Evolutionary conservation across 768 basidiomycete species (phyloP).

Genomic region (Tulasnella sp.): DNA sequence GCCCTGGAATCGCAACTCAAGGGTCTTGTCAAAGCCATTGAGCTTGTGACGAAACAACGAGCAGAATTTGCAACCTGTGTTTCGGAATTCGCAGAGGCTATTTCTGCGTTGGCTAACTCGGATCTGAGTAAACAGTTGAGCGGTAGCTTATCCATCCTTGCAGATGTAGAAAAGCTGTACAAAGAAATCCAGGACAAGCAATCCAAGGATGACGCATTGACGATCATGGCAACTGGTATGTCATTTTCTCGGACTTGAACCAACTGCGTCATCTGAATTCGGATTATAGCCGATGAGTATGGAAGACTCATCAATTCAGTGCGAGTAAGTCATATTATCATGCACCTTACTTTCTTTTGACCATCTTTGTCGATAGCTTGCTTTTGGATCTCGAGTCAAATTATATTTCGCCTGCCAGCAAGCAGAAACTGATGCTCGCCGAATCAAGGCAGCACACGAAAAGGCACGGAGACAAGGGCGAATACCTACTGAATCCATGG

Average conservation of each 20-base stretch:
- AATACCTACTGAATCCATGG: constrained; percentile 53
- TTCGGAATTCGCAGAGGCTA: constrained; percentile 64
- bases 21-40: constrained; percentile 74
- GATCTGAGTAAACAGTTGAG: constrained; percentile 67
- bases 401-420: constrained; percentile 70
- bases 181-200: constrained; percentile 64
- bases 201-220: constrained; percentile 68
- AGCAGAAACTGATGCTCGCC: constrained; percentile 59
- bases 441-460: constrained; percentile 66
- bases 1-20: constrained; percentile 81
- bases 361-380: constrained; percentile 39
- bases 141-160: constrained; percentile 52
- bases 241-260: too few relatives aligned
- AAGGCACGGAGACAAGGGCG: constrained; percentile 67
- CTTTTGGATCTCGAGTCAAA: constrained; percentile 78
- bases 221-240: constrained; percentile 62
- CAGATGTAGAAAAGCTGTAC: constrained; percentile 58
- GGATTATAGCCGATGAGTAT: constrained; percentile 64
- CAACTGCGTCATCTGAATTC: constrained; percentile 3
- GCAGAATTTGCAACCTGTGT: constrained; percentile 20
- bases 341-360: not conserved
- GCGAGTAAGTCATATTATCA: constrained; percentile 39
- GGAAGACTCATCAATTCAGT: constrained; percentile 81
- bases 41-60: constrained; percentile 71
- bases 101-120: constrained; percentile 55